Conservation (phyloP, 148 eudicot genomes). For the Vaccinium macrocarpon region DNA sequence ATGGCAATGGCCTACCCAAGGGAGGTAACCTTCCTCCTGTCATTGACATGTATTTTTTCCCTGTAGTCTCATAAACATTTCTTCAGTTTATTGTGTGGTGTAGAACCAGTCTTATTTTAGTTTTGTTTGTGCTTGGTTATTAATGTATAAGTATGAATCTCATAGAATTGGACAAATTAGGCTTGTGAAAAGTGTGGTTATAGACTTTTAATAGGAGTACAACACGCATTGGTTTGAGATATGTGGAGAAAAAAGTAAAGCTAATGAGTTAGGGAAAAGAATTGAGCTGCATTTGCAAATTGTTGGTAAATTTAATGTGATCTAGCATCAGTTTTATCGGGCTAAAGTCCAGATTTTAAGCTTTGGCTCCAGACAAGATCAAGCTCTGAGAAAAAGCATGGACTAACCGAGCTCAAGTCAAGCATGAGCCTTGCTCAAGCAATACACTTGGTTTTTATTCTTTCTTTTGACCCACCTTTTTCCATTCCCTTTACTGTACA, state of each 20-base stretch:
- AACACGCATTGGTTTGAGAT: not conserved
- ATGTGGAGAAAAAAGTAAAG: not conserved
- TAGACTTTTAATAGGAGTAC: not conserved
- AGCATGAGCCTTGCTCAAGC: not conserved
- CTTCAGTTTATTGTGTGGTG: not conserved
- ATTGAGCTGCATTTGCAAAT: not conserved
- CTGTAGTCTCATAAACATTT: not conserved
- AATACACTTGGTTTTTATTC: not conserved
- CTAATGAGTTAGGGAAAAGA: not conserved
- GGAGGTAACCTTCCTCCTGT: not conserved
- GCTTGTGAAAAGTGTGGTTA: not conserved
- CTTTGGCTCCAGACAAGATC: not conserved
- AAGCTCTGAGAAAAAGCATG: not conserved
- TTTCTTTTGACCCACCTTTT: not conserved
- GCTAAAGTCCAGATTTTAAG: not conserved
- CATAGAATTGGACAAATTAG: not conserved
- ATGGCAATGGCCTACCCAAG: not conserved
- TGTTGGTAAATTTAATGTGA: not conserved
- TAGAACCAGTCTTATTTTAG: not conserved
- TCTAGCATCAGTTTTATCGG: not conserved
- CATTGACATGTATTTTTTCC: not conserved
- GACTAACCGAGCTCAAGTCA: not conserved
- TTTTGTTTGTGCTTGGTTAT: not conserved
- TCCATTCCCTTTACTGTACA: no score
- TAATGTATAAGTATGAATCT: not conserved